Evolutionary conservation across 768 basidiomycete species (phyloP).

Genomic region (Lentinula detonsa): DNA sequence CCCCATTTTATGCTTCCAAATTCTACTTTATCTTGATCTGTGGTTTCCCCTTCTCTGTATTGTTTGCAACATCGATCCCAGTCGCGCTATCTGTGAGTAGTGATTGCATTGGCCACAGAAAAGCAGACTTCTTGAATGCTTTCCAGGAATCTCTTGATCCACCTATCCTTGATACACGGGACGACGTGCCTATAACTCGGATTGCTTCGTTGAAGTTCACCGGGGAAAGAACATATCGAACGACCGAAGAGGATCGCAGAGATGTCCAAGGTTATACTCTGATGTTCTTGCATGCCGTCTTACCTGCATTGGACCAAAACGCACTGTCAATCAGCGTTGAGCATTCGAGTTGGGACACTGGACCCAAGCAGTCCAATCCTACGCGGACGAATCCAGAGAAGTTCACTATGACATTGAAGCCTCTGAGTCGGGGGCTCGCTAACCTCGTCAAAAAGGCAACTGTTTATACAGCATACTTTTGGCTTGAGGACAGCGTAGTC

Average conservation of each 20-base stretch:
- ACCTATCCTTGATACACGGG: too few relatives aligned
- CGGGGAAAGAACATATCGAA: neutral
- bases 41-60: neutral
- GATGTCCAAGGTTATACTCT: neutral
- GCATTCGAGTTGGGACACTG: neutral
- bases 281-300: neutral
- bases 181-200: neutral
- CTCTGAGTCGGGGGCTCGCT: neutral
- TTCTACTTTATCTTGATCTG: neutral
- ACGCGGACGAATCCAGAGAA: neutral
- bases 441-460: neutral
- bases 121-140: neutral
- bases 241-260: neutral
- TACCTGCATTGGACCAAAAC: neutral
- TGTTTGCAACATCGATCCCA: neutral
- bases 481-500: neutral
- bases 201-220: neutral
- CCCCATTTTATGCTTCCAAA: neutral
- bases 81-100: neutral
- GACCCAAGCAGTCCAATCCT: neutral
- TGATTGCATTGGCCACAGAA: neutral
- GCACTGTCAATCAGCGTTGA: neutral
- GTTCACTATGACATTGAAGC: neutral
- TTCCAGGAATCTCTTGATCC: neutral
- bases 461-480: neutral